Percentiles rank a stretch among this genome's conserved stretches.
These are phyloP conservation scores for Barbarea vulgaris DNA, from an alignment of 345 rosid species.

Conservation along the genomic window DNA sequence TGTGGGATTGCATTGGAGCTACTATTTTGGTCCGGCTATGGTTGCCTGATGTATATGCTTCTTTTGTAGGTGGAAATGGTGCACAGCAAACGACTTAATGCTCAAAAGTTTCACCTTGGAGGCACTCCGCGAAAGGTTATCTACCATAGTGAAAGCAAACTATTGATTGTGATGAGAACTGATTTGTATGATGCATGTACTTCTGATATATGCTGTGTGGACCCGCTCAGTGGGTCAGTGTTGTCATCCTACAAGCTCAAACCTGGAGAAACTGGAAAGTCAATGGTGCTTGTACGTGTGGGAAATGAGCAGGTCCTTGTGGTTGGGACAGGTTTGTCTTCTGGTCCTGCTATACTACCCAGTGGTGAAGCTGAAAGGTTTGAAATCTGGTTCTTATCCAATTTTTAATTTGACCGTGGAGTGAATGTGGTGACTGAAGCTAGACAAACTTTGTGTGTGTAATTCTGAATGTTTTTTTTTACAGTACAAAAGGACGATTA, in stretches of 20 bases:
- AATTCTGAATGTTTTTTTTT: slow-evolving; percentile 38
- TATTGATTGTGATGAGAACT: slow-evolving; percentile 91
- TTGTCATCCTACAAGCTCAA: slow-evolving; percentile 74
- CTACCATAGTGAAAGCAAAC: slow-evolving; percentile 86
- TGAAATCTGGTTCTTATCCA: slow-evolving; percentile 20
- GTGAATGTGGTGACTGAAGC: slow-evolving; percentile 23
- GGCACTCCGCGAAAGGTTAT: slow-evolving; percentile 94
- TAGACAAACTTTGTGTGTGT: slow-evolving; percentile 20
- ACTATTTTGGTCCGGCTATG: slow-evolving; percentile 11
- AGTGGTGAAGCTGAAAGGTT: slow-evolving; percentile 99
- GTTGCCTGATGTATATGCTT: slow-evolving; percentile 32
- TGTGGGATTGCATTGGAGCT: slow-evolving; percentile 11
- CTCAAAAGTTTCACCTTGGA: slow-evolving; percentile 90
- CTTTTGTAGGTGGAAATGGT: slow-evolving; percentile 91
- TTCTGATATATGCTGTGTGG: slow-evolving; percentile 89
- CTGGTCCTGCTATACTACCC: slow-evolving; percentile 94
- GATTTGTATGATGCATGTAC: slow-evolving; percentile 62
- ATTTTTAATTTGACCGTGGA: slow-evolving; percentile 21
- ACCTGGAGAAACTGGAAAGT: slow-evolving; percentile 83
- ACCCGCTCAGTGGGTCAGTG: slow-evolving; percentile 78
- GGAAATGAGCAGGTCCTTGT: slow-evolving; percentile 87
- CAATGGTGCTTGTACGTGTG: slow-evolving; percentile 85
- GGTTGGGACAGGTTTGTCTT: slow-evolving; percentile 83
- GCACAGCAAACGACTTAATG: slow-evolving; percentile 82
- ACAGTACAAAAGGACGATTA: slow-evolving; percentile 92